Percentiles rank a stretch among this genome's conserved stretches.
phyloP scores from a whole-genome alignment of 768 basidiomycete species.

The Agaricus bisporus region DNA sequence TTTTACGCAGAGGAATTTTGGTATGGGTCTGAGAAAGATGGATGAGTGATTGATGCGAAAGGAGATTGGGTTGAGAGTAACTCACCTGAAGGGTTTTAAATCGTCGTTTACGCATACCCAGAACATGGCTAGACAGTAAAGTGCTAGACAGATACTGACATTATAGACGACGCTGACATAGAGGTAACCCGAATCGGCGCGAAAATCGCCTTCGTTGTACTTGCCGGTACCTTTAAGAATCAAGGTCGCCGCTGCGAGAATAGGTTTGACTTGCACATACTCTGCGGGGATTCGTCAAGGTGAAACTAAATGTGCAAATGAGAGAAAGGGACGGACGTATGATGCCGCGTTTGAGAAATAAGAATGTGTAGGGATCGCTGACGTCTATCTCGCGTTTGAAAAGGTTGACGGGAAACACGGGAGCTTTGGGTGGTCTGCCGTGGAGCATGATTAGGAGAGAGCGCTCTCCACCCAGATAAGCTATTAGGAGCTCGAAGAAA shows the following conservation, averaged over 20 bases:
- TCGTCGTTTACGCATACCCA: slow-evolving; percentile 92
- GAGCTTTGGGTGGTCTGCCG: slow-evolving; percentile 82
- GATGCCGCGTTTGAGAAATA: slow-evolving; percentile 93
- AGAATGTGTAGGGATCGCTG: slow-evolving; percentile 91
- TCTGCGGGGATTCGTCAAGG: slow-evolving; percentile 40
- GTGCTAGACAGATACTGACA: slow-evolving; percentile 66
- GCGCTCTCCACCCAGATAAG: slow-evolving; percentile 88
- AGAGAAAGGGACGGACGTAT: slow-evolving; percentile 56
- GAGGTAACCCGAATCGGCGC: slow-evolving; percentile 81
- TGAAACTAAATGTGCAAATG: neutral
- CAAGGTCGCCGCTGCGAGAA: slow-evolving; percentile 78
- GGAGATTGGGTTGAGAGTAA: neutral
- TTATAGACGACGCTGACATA: slow-evolving; percentile 88
- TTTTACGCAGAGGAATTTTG: slow-evolving; percentile 98
- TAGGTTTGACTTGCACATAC: slow-evolving; percentile 95
- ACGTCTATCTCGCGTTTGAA: slow-evolving; percentile 85
- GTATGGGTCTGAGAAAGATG: slow-evolving; percentile 58
- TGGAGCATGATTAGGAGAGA: slow-evolving; percentile 89
- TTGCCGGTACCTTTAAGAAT: slow-evolving; percentile 83
- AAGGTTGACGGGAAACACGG: slow-evolving; percentile 82
- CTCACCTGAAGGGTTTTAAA: slow-evolving; percentile 81
- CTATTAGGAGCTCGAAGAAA: slow-evolving; percentile 78
- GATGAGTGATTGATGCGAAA: neutral
- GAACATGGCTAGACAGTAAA: slow-evolving; percentile 94
- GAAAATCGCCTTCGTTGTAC: slow-evolving; percentile 87